These are phyloP conservation scores for Calamus simplicifolius DNA, from an alignment of 176 grass and related monocot genomes.

Conservation along the genomic window DNA sequence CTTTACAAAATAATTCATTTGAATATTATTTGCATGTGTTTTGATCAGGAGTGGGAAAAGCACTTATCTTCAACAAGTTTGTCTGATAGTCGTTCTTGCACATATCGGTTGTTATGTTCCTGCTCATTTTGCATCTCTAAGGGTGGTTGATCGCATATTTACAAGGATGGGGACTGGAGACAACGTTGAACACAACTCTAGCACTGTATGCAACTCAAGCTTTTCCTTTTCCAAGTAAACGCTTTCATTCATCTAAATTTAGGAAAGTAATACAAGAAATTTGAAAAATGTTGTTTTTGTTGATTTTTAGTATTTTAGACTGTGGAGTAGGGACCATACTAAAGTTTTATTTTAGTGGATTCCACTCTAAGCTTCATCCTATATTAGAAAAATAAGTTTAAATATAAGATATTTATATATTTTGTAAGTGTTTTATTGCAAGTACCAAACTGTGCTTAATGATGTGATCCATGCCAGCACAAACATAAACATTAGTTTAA, in stretches of 20 bases:
- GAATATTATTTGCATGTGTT: constrained; percentile 1
- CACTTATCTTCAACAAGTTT: constrained; percentile 98
- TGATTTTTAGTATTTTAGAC: constrained; percentile 18
- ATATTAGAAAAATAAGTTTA: too few species aligned
- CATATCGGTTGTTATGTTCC: constrained; percentile 94
- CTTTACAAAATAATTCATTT: not conserved
- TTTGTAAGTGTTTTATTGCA: too few species aligned
- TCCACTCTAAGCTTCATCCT: too few species aligned
- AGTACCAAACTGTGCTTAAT: too few species aligned
- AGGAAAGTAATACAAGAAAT: not conserved
- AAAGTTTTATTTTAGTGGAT: too few species aligned
- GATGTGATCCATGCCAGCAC: too few species aligned
- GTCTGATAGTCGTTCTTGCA: constrained; percentile 85
- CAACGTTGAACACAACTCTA: constrained; percentile 86
- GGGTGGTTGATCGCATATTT: constrained; percentile 78
- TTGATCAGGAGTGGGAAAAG: constrained; percentile 93
- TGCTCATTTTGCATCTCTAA: constrained; percentile 89
- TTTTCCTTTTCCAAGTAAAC: not conserved
- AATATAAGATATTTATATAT: too few species aligned
- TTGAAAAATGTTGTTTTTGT: constrained; percentile 16
- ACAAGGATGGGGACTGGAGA: constrained; percentile 81
- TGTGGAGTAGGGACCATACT: too few species aligned
- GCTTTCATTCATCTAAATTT: not conserved
- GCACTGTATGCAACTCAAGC: constrained; percentile 52
- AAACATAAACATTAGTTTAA: too few species aligned